Percentiles rank a stretch among this genome's conserved stretches.
Evolutionary conservation across 176 grass and related monocot genomes (phyloP).

Genomic region (Avena eriantha): DNA sequence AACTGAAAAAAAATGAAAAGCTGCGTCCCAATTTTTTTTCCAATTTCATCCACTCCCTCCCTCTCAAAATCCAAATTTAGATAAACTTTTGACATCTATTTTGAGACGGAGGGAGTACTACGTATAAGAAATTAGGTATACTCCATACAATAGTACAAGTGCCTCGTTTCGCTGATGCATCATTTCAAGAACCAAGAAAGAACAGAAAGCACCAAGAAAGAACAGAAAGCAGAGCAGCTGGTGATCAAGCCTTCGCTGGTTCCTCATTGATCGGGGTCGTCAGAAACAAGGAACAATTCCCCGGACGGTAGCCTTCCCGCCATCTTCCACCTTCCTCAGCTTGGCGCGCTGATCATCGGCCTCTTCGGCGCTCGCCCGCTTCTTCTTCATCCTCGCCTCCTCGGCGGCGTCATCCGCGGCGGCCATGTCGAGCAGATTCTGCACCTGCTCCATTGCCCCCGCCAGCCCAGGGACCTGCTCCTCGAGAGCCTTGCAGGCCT

Average conservation of each 20-base stretch:
- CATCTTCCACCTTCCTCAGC: slow-evolving; percentile 1
- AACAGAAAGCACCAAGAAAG: no score
- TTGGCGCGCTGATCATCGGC: not conserved
- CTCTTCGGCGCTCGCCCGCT: slow-evolving; percentile 1
- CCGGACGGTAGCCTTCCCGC: not conserved
- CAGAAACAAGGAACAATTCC: not conserved
- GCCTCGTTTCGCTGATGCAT: not conserved
- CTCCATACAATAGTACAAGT: not conserved
- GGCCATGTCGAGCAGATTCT: slow-evolving; percentile 37
- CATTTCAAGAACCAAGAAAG: not conserved
- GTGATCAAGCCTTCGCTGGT: not conserved
- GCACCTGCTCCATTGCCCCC: slow-evolving; percentile 18
- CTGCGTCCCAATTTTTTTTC: not conserved
- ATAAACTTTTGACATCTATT: no score
- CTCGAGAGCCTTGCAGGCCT: not conserved
- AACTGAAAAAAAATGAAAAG: not conserved
- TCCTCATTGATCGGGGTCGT: not conserved
- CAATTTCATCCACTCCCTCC: not conserved
- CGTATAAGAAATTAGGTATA: no score
- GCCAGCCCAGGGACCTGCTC: slow-evolving; percentile 23
- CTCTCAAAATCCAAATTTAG: no score
- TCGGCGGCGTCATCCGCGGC: slow-evolving; percentile 19
- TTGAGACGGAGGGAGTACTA: no score
- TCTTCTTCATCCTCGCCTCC: slow-evolving; percentile 33
- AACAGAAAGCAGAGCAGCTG: no score